Evolutionary conservation across 2,329 filamentous ascomycete species (phyloP), one percentile per base, ranked within the genome.

Genomic region (Thermothelomyces thermophilus): DNA sequence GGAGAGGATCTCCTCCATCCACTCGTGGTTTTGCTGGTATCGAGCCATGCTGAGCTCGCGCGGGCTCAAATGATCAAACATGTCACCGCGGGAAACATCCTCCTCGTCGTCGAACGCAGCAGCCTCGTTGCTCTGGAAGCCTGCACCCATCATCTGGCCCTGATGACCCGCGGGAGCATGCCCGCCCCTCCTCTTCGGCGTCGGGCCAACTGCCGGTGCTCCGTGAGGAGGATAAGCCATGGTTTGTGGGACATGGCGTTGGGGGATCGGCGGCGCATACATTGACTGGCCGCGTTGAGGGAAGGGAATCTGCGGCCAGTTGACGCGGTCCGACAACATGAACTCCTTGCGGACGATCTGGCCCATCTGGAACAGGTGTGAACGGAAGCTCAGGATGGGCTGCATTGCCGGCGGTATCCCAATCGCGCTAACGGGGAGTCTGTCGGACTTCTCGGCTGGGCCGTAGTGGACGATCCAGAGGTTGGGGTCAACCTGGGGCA

Each of bases 1-100:
- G 1, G 87, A 88, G 47, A 97, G 79, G 24, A 98, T 84, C 68
- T 98, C 91, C 63, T 97, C 93, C 88, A 98, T 95, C 93, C 91
- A 97, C 66, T 95, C 89, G 62, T 98, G 91, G 61, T 98, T 94
- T 64, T 96, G 90, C 64, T 85, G 85, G 66, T 96, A 98, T 48
- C 93, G 81, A 56, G 83, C 81, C 53, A 88, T 74, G 59, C 90
- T 95, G 54, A 98, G 86, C 56, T 98, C 93, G 37, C 90, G 80
- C 3, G 90, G 90, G 0, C 89, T 91, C 55, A 96, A 73, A 56
- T 89, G 81, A 64, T 98, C 93, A 62, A 98, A 88, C 64, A 90
- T 77, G 66, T 98, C 93, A 24, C 90, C 90, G 17, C 87, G 77
- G 6, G 85, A 86, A 3, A 86, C 86, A 62, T 96, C 91, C 66